These are phyloP conservation scores for Silybum marianum DNA, from an alignment of 129 eudicot species.

Conservation along the genomic window DNA sequence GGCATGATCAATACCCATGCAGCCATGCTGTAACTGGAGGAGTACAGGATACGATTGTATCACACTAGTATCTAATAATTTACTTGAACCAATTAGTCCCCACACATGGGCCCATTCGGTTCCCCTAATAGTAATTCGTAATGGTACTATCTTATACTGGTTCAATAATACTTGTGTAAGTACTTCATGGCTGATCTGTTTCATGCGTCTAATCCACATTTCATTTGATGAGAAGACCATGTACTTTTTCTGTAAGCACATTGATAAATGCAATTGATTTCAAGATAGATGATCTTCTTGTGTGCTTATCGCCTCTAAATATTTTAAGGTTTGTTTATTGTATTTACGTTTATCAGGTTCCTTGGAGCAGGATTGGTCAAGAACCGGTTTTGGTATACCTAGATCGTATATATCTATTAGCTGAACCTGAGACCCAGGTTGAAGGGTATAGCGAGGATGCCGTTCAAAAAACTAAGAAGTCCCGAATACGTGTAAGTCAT, in stretches of 20 bases:
- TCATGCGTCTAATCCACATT: neutral
- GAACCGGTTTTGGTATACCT: conserved; percentile 94
- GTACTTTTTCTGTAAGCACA: neutral
- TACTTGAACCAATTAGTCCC: conserved; percentile 1
- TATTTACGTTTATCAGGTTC: conserved; percentile 58
- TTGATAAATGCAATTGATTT: conserved; percentile 1
- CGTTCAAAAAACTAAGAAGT: conserved; percentile 83
- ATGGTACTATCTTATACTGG: conserved; percentile 1
- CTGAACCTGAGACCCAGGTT: conserved; percentile 93
- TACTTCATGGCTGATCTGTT: conserved; percentile 13
- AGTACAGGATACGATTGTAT: neutral
- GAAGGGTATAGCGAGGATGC: conserved; percentile 89
- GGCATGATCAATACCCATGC: conserved; percentile 14
- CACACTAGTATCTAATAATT: conserved; percentile 1
- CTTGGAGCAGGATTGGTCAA: conserved; percentile 99
- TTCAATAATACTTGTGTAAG: neutral
- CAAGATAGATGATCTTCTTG: conserved; percentile 3
- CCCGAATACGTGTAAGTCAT: conserved; percentile 71
- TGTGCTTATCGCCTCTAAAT: conserved; percentile 10
- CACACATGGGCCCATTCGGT: neutral
- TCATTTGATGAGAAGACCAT: neutral
- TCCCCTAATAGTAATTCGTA: neutral
- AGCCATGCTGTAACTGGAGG: conserved; percentile 6
- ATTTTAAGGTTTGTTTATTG: conserved; percentile 1
- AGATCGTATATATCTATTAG: conserved; percentile 84